phyloP scores from a whole-genome alignment of 1,284 basidiomycete species.

The Termitomyces sp. region DNA sequence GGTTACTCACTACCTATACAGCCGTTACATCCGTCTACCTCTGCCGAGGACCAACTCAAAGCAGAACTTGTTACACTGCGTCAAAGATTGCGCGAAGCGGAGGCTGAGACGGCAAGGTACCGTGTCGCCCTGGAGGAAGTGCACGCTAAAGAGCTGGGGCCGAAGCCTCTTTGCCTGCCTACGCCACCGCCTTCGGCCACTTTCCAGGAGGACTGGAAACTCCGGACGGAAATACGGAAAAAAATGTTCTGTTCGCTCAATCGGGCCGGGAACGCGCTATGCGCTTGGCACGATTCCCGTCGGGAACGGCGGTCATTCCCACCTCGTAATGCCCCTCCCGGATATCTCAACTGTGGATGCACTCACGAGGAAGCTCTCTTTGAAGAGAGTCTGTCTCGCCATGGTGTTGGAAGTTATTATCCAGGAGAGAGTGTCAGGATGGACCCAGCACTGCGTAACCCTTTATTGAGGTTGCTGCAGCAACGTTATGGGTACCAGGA shows the following conservation, averaged over 20 bases:
- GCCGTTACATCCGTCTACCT: slow-evolving; percentile 1
- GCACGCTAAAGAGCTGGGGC: not conserved
- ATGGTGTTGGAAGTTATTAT: slow-evolving; percentile 72
- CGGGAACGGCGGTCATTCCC: slow-evolving; percentile 72
- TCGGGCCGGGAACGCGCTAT: slow-evolving; percentile 78
- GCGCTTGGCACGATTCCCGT: slow-evolving; percentile 82
- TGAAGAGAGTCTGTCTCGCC: slow-evolving; percentile 74
- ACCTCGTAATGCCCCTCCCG: slow-evolving; percentile 73
- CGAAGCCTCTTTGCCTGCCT: slow-evolving; percentile 23
- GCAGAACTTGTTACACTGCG: slow-evolving; percentile 29
- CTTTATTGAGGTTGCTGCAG: slow-evolving; percentile 65
- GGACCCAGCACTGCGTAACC: slow-evolving; percentile 78
- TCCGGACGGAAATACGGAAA: slow-evolving; percentile 63
- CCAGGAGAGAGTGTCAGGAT: slow-evolving; percentile 81
- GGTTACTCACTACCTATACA: slow-evolving; percentile 7
- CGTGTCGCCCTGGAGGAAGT: slow-evolving; percentile 8
- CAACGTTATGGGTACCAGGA: slow-evolving; percentile 73
- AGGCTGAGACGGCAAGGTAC: slow-evolving; percentile 18
- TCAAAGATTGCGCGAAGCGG: slow-evolving; percentile 37
- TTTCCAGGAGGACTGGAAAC: slow-evolving; percentile 60
- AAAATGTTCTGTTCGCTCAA: slow-evolving; percentile 75
- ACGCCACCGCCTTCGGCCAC: slow-evolving; percentile 38
- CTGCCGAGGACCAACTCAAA: slow-evolving; percentile 18
- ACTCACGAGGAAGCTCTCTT: slow-evolving; percentile 77
- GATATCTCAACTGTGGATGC: slow-evolving; percentile 78